Percentiles rank a stretch among this genome's conserved stretches.
Conservation (phyloP, 768 basidiomycete species). For the Lactifluus volemus region DNA sequence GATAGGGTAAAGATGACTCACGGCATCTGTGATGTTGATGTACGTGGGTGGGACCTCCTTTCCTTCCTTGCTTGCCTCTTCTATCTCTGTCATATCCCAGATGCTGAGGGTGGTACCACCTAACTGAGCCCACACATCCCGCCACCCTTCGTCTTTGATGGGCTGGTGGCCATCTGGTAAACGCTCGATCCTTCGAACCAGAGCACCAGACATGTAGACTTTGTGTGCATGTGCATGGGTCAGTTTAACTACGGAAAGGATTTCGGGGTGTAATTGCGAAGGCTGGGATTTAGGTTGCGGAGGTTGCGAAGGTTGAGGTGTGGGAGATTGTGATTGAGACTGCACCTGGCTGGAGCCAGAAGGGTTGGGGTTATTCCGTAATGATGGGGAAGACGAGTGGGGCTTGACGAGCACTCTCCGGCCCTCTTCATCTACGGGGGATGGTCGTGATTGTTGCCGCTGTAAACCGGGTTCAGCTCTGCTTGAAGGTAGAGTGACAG, state of each 20-base stretch:
- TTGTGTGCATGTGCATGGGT: constrained; percentile 74
- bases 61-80: constrained; percentile 73
- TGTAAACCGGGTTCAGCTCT: background rate
- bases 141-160: constrained; percentile 69
- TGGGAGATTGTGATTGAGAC: constrained; percentile 11
- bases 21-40: constrained; percentile 82
- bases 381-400: background rate
- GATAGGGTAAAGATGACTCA: constrained; percentile 34
- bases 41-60: constrained; percentile 81
- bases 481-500: constrained; percentile 18
- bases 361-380: background rate
- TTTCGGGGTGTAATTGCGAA: constrained; percentile 64
- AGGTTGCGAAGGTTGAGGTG: background rate
- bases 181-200: constrained; percentile 69
- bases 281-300: constrained; percentile 14
- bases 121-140: constrained; percentile 83
- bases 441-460: background rate
- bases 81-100: constrained; percentile 87
- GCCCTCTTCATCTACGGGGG: constrained; percentile 9
- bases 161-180: constrained; percentile 65
- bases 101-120: constrained; percentile 83
- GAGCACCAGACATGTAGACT: constrained; percentile 79
- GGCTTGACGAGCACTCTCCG: background rate
- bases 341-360: constrained; percentile 3
- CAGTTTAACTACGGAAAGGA: constrained; percentile 68